Evolutionary conservation across 2,329 filamentous ascomycete genomes (phyloP).

Genomic region (Verticillium dahliae): DNA sequence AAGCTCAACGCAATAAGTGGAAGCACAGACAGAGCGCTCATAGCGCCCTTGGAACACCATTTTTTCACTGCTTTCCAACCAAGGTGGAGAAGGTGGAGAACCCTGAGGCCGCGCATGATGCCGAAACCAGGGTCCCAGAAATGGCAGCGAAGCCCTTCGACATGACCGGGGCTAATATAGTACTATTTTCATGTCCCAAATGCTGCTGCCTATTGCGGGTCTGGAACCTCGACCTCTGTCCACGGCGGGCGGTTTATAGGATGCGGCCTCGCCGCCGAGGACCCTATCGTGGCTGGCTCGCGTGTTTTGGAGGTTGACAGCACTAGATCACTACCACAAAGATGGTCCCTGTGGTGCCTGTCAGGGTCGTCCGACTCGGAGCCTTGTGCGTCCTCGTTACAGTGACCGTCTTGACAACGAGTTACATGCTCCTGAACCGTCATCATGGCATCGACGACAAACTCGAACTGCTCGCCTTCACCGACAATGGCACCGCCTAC

Average conservation of each 20-base stretch:
- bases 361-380: background rate
- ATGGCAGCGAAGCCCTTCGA: background rate
- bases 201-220: background rate
- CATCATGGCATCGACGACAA: background rate
- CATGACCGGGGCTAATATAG: background rate
- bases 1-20: too few relatives aligned
- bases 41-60: too few relatives aligned
- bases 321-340: too few relatives aligned
- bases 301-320: background rate
- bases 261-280: background rate
- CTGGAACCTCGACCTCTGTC: background rate
- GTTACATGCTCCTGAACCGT: background rate
- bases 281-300: background rate
- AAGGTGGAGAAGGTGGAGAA: too few relatives aligned
- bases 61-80: too few relatives aligned
- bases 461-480: background rate
- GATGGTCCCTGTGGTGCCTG: background rate
- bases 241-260: background rate
- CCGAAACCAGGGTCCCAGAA: background rate
- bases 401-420: constrained; percentile 1
- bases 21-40: too few relatives aligned
- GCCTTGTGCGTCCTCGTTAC: background rate
- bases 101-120: background rate
- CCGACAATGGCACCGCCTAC: background rate
- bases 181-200: background rate